phyloP scores from a whole-genome alignment of 345 rosid genomes.

The Moricandia moricandioides region DNA sequence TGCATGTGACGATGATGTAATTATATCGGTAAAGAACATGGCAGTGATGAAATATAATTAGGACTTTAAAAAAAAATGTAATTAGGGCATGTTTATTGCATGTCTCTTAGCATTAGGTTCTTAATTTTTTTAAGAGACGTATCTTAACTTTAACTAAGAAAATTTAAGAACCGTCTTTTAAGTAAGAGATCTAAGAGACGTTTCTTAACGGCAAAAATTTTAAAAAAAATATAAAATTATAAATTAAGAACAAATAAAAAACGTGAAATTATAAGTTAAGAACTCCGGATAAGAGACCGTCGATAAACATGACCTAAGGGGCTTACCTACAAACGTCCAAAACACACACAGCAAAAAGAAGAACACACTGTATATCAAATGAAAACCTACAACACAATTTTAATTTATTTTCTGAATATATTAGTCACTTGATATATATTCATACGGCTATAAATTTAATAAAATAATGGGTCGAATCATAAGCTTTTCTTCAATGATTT shows the following conservation, averaged over 20 bases:
- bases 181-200: no score
- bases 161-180: no score
- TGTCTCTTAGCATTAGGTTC: no score
- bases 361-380: slow-evolving; percentile 13
- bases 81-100: no score
- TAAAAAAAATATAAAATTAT: no score
- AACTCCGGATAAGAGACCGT: no score
- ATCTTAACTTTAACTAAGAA: no score
- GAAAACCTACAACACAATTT: background rate
- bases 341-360: slow-evolving; percentile 23
- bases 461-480: slow-evolving; percentile 9
- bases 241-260: no score
- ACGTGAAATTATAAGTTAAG: no score
- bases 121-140: no score
- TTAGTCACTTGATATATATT: slow-evolving; percentile 9
- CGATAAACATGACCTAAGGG: no score
- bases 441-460: background rate
- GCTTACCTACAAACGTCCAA: slow-evolving; percentile 31
- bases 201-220: no score
- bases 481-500: slow-evolving; percentile 30
- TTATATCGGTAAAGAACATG: slow-evolving; percentile 42
- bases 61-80: slow-evolving; percentile 12
- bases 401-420: background rate
- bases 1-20: slow-evolving; percentile 43
- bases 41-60: slow-evolving; percentile 37